A percentile compares a stretch with the other conserved stretches of the same genome.
Conservation (phyloP, 139 green algal species). For the Chlamydomonas incerta region DNA sequence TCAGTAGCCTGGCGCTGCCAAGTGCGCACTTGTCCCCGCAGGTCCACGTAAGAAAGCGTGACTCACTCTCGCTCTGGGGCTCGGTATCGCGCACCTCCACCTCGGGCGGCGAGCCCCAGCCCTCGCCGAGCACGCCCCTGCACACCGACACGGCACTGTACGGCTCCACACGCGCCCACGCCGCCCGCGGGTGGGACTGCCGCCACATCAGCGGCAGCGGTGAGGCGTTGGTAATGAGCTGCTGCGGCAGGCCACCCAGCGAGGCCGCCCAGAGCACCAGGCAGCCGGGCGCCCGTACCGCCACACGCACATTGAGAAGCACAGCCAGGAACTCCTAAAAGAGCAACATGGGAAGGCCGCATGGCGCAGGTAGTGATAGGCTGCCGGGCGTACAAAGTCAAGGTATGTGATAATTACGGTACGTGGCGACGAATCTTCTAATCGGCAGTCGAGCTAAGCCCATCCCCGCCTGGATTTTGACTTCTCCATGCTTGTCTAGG, state of each 20-base stretch:
- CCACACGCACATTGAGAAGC: slow-evolving; percentile 53
- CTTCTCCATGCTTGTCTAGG: too few relatives aligned
- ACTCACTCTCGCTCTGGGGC: slow-evolving; percentile 36
- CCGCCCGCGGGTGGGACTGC: slow-evolving; percentile 50
- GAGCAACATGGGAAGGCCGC: too few relatives aligned
- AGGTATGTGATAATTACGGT: too few relatives aligned
- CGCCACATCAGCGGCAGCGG: slow-evolving; percentile 66
- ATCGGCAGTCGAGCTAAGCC: too few relatives aligned
- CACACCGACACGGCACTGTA: slow-evolving; percentile 56
- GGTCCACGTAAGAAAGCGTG: too few relatives aligned
- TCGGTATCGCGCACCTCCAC: slow-evolving; percentile 68
- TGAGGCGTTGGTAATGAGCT: slow-evolving; percentile 75
- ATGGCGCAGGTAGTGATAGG: too few relatives aligned
- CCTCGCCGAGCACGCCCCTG: slow-evolving; percentile 19
- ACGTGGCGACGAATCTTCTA: too few relatives aligned
- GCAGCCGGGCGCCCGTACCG: slow-evolving; percentile 58
- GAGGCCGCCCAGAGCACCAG: slow-evolving; percentile 66
- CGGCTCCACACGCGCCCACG: slow-evolving; percentile 66
- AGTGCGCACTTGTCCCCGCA: too few relatives aligned
- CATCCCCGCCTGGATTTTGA: too few relatives aligned
- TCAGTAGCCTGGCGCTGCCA: too few relatives aligned
- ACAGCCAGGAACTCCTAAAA: slow-evolving; percentile 62
- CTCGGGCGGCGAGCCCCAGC: slow-evolving; percentile 29
- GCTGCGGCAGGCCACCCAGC: slow-evolving; percentile 62
- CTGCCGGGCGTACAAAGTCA: too few relatives aligned